A percentile compares a stretch with the other conserved stretches of the same genome.
Conservation (phyloP, 1,139 yeast species). For the Debaryomycetaceae sp. region DNA sequence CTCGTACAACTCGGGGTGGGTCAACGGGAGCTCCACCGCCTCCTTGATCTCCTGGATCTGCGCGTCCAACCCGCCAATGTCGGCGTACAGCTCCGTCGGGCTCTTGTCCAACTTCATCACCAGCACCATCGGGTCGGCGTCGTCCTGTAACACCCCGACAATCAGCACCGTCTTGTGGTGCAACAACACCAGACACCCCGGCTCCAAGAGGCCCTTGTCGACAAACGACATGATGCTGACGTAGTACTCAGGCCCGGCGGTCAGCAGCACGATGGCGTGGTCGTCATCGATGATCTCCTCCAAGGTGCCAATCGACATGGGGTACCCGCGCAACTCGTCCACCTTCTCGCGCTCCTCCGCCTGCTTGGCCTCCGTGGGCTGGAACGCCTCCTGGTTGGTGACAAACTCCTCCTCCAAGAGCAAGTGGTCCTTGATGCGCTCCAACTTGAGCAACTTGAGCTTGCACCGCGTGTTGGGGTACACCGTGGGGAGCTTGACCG, state of each 20-base stretch:
- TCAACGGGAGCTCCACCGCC: slow-evolving; percentile 93
- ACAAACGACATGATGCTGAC: slow-evolving; percentile 97
- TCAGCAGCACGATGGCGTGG: slow-evolving; percentile 95
- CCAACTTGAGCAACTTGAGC: slow-evolving; percentile 83
- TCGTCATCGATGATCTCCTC: slow-evolving; percentile 98
- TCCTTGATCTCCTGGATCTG: slow-evolving; percentile 98
- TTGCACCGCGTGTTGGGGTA: slow-evolving; percentile 93
- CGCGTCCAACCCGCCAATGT: slow-evolving; percentile 92
- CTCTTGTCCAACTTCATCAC: slow-evolving; percentile 98
- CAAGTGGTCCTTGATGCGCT: slow-evolving; percentile 93
- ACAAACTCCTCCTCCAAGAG: slow-evolving; percentile 95
- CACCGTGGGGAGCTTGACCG: slow-evolving; percentile 81
- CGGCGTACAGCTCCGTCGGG: slow-evolving; percentile 95
- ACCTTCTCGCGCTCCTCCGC: slow-evolving; percentile 94
- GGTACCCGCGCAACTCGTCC: slow-evolving; percentile 93
- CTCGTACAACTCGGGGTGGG: slow-evolving; percentile 96
- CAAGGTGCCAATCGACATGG: slow-evolving; percentile 93
- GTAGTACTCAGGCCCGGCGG: slow-evolving; percentile 96
- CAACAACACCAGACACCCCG: slow-evolving; percentile 94
- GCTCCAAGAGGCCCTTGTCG: slow-evolving; percentile 92
- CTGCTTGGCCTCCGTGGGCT: slow-evolving; percentile 95
- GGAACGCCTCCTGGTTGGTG: slow-evolving; percentile 88
- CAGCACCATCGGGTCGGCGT: slow-evolving; percentile 95
- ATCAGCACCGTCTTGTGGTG: slow-evolving; percentile 95
- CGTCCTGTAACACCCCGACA: slow-evolving; percentile 95